Evolutionary conservation across 352 stramenopile genomes (phyloP).

Genomic region (Phytophthora brassicae): DNA sequence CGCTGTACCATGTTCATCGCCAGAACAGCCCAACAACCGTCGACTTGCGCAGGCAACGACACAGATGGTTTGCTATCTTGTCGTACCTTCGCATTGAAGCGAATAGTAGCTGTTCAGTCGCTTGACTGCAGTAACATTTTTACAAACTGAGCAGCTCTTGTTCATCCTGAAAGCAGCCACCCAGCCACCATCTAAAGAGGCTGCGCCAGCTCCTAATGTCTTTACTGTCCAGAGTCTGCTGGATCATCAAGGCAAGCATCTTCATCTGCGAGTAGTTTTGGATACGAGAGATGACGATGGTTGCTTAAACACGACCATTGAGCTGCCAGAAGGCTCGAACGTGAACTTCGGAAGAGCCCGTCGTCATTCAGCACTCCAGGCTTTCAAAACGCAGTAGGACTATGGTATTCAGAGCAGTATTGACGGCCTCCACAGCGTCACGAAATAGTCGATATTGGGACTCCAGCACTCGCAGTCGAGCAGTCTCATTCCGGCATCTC

Average conservation of each 20-base stretch:
- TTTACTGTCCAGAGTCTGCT: not conserved
- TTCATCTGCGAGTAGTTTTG: conserved; percentile 22
- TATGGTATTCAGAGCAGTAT: too few species aligned
- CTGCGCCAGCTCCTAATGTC: conserved; percentile 13
- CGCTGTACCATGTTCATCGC: conserved; percentile 33
- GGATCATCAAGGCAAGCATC: conserved; percentile 15
- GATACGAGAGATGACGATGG: conserved; percentile 14
- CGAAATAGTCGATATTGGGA: too few species aligned
- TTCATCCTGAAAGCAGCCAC: conserved; percentile 9
- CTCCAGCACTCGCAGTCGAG: too few species aligned
- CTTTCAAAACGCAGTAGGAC: too few species aligned
- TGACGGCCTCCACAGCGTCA: too few species aligned
- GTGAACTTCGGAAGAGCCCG: conserved; percentile 46
- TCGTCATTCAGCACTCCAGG: too few species aligned
- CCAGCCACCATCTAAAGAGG: conserved; percentile 24
- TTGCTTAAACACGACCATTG: conserved; percentile 22
- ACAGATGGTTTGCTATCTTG: conserved; percentile 22
- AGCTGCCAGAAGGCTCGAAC: conserved; percentile 28
- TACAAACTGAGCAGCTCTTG: conserved; percentile 31
- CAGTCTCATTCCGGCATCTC: too few species aligned
- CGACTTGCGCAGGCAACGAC: conserved; percentile 24
- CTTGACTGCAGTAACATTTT: conserved; percentile 20
- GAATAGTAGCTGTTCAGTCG: conserved; percentile 18
- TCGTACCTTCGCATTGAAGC: conserved; percentile 15
- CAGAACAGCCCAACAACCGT: conserved; percentile 30